Evolutionary conservation across 768 basidiomycete species (phyloP).

Genomic region (Leccinum pellstonianum): DNA sequence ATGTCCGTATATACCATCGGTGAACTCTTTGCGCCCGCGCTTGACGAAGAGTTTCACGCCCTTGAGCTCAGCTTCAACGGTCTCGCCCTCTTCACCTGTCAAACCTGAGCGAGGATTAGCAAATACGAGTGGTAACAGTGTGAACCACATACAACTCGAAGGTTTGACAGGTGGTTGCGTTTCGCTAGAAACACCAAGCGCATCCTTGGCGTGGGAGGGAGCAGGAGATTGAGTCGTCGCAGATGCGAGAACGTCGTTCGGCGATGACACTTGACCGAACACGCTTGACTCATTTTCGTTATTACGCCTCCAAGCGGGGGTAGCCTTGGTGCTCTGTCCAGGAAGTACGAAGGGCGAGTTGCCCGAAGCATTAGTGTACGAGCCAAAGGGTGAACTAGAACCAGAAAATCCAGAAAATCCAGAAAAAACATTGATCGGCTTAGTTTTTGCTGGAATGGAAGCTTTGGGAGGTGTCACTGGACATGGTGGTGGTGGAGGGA

Average conservation of each 20-base stretch:
- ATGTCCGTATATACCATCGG: constrained; percentile 59
- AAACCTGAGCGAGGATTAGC: constrained; percentile 22
- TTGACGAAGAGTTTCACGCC: constrained; percentile 54
- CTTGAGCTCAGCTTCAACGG: constrained; percentile 53
- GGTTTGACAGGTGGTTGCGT: not conserved
- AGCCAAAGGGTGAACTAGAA: constrained; percentile 35
- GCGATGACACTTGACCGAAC: constrained; percentile 16
- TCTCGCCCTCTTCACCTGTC: constrained; percentile 70
- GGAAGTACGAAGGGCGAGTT: constrained; percentile 25
- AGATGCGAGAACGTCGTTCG: constrained; percentile 16
- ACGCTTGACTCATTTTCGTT: constrained; percentile 9
- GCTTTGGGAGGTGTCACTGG: constrained; percentile 18
- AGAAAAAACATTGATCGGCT: constrained; percentile 36
- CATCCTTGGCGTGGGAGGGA: constrained; percentile 1
- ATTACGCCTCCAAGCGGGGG: constrained; percentile 30
- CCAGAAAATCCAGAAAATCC: constrained; percentile 40
- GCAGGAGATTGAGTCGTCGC: not conserved
- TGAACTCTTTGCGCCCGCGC: constrained; percentile 46
- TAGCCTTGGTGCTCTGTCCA: constrained; percentile 11
- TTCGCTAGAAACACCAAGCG: not conserved
- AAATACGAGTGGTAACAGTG: not conserved
- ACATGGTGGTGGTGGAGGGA: constrained; percentile 2
- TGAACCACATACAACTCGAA: constrained; percentile 14
- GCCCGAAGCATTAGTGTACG: constrained; percentile 27
- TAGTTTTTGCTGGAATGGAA: constrained; percentile 5